A percentile compares a stretch with the other conserved stretches of the same genome.
phyloP scores from a whole-genome alignment of 148 eudicot species.

The Nyssa sinensis region DNA sequence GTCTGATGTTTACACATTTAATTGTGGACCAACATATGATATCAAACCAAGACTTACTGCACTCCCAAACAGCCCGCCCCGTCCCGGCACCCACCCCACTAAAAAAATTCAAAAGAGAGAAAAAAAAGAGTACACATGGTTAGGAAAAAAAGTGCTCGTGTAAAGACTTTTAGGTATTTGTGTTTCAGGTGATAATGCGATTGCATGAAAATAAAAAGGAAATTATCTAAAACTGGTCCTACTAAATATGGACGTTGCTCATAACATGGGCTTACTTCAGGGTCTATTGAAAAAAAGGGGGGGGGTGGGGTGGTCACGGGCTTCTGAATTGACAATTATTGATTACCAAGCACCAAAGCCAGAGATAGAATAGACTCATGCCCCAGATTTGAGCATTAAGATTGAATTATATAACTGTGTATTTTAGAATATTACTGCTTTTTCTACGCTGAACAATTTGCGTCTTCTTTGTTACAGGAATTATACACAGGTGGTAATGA shows the following conservation, averaged over 20 bases:
- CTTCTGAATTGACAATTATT: too few relatives aligned
- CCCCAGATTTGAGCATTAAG: not conserved
- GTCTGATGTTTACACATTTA: too few relatives aligned
- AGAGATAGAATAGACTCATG: not conserved
- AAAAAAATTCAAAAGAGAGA: too few relatives aligned
- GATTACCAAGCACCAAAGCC: not conserved
- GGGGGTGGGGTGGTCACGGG: too few relatives aligned
- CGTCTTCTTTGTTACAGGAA: constrained; percentile 52
- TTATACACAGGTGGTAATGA: constrained; percentile 87
- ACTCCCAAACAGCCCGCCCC: too few relatives aligned
- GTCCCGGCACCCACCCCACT: too few relatives aligned
- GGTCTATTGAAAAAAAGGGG: too few relatives aligned
- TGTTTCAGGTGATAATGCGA: not conserved
- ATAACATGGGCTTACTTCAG: not conserved
- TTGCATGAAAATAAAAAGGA: not conserved
- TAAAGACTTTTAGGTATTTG: too few relatives aligned
- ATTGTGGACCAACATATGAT: too few relatives aligned
- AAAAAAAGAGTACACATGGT: not conserved
- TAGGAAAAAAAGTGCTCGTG: not conserved
- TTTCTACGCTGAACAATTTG: not conserved
- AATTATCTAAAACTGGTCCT: not conserved
- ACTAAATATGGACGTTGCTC: not conserved
- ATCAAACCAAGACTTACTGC: too few relatives aligned
- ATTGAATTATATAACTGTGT: not conserved
- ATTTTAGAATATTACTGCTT: not conserved